Percentiles rank a stretch among this genome's conserved stretches.
These are phyloP conservation scores for Lepidium didymum DNA, from an alignment of 345 rosid genomes.

Conservation along the genomic window DNA sequence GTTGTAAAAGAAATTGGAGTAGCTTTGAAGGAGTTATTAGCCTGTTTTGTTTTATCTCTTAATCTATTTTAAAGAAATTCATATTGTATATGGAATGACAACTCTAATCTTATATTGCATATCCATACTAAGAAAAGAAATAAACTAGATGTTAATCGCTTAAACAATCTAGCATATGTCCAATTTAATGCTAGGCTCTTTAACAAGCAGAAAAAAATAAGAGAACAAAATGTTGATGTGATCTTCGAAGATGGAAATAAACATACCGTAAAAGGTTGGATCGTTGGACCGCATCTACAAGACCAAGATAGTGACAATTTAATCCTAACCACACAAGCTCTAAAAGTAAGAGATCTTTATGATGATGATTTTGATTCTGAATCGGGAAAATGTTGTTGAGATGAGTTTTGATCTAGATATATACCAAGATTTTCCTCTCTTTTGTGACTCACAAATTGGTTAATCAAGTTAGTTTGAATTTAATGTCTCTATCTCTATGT, in stretches of 20 bases:
- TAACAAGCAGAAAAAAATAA: background rate
- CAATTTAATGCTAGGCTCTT: background rate
- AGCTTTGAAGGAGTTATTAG: background rate
- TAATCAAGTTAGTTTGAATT: background rate
- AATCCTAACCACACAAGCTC: background rate
- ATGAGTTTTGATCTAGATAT: background rate
- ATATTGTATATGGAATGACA: too few species aligned
- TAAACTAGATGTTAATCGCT: background rate
- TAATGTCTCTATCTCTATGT: background rate
- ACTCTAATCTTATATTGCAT: background rate
- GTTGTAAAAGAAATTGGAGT: background rate
- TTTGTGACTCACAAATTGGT: background rate
- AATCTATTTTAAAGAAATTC: too few species aligned
- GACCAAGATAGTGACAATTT: background rate
- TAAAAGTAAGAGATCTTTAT: background rate
- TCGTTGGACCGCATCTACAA: background rate
- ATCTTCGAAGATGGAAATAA: background rate
- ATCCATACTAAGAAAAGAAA: background rate
- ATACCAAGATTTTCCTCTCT: background rate
- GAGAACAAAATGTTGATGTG: background rate
- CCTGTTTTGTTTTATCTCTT: too few species aligned
- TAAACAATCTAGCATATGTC: background rate
- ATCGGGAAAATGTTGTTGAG: background rate
- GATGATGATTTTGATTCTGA: background rate
- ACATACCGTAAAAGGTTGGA: background rate